Evolutionary conservation across 164 flowering plant genomes (phyloP).

Genomic region (Nymphaea colorata): DNA sequence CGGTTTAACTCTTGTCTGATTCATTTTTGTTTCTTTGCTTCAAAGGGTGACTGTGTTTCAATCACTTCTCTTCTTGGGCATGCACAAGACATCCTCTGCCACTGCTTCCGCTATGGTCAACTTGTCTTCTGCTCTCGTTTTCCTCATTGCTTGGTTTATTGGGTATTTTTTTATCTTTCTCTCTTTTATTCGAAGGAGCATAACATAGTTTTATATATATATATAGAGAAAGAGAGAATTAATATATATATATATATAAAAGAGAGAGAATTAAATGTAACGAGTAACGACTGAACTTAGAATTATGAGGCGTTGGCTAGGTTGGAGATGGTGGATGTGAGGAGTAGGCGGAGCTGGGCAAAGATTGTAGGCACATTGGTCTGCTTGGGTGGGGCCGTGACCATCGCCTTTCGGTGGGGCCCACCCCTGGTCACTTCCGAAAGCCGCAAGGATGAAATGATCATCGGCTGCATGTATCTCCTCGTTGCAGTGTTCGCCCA

Average conservation of each 20-base stretch:
- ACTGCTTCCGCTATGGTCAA: conserved; percentile 89
- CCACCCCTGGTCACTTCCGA: conserved; percentile 1
- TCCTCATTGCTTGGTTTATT: conserved; percentile 59
- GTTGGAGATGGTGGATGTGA: conserved; percentile 48
- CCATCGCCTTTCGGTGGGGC: conserved; percentile 55
- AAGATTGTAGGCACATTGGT: conserved; percentile 65
- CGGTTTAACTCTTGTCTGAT: too few species aligned
- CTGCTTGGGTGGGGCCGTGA: conserved; percentile 64
- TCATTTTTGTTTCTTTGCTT: background rate
- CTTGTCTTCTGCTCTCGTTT: conserved; percentile 81
- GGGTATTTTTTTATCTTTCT: conserved; percentile 22
- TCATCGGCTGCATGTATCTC: conserved; percentile 59
- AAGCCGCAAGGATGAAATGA: conserved; percentile 18
- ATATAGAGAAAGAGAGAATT: too few species aligned
- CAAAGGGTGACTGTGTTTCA: conserved; percentile 62
- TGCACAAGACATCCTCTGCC: conserved; percentile 67
- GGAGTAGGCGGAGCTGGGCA: conserved; percentile 50
- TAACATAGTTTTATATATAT: too few species aligned
- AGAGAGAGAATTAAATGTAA: background rate
- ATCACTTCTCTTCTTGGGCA: conserved; percentile 40
- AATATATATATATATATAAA: too few species aligned
- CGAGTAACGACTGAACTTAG: too few species aligned
- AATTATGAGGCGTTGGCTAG: background rate
- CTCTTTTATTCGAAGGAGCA: background rate
- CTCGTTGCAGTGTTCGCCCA: conserved; percentile 40